Percentiles rank a stretch among this genome's conserved stretches.
phyloP scores from a whole-genome alignment of 441 rosid species.

The Lagerstroemia fauriei region DNA sequence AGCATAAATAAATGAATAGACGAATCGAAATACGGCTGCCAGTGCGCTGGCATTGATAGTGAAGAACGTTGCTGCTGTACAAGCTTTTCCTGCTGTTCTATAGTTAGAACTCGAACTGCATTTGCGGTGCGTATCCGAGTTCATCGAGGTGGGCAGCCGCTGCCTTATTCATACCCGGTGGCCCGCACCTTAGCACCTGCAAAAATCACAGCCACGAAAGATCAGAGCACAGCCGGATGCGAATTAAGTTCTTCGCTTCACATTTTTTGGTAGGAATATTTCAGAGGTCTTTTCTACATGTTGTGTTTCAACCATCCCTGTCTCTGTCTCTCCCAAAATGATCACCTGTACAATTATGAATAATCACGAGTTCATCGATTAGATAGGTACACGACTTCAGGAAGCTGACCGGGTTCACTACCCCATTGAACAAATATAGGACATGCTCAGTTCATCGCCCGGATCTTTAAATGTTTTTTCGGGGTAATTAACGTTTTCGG shows the following conservation, averaged over 20 bases:
- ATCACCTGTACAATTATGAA: background rate
- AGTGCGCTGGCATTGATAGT: background rate
- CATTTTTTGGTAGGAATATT: background rate
- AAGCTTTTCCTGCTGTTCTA: background rate
- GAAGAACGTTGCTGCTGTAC: background rate
- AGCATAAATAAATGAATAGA: background rate
- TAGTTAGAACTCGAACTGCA: slow-evolving; percentile 12
- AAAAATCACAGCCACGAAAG: background rate
- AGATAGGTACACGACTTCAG: background rate
- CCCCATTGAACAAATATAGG: background rate
- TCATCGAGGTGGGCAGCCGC: background rate
- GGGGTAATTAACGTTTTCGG: too few relatives aligned
- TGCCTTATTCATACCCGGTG: background rate
- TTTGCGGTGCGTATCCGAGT: background rate
- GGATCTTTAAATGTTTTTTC: too few relatives aligned
- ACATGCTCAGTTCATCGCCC: too few relatives aligned
- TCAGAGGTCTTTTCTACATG: too few relatives aligned
- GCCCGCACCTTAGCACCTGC: background rate
- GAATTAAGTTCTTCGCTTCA: background rate
- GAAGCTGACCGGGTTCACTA: background rate
- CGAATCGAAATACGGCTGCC: background rate
- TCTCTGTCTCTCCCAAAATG: background rate
- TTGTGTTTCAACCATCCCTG: background rate
- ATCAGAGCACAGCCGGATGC: background rate
- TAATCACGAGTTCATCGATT: background rate